These are phyloP conservation scores for Tolypocladium inflatum DNA, from an alignment of 2,329 filamentous ascomycete genomes.

Conservation along the genomic window DNA sequence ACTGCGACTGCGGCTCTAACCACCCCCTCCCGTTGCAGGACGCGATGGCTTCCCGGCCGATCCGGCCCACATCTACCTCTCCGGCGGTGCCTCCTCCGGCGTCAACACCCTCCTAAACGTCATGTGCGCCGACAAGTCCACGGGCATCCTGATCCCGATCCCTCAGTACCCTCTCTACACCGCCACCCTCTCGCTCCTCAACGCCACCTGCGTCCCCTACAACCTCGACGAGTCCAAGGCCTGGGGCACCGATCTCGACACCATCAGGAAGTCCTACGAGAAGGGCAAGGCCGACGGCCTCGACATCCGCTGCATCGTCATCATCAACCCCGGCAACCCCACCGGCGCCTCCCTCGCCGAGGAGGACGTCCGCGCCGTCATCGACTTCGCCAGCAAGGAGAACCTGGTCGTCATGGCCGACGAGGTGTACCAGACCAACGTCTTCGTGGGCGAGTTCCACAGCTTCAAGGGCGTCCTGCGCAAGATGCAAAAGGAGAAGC, in stretches of 20 bases:
- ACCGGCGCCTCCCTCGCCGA: conserved; percentile 79
- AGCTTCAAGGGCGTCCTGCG: conserved; percentile 90
- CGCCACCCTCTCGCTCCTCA: conserved; percentile 75
- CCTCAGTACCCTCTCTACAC: conserved; percentile 98
- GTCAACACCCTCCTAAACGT: conserved; percentile 90
- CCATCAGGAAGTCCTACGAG: conserved; percentile 63
- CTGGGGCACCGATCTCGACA: conserved; percentile 82
- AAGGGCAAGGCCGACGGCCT: conserved; percentile 68
- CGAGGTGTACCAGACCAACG: conserved; percentile 98
- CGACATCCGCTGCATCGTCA: conserved; percentile 85
- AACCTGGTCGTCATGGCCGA: conserved; percentile 86
- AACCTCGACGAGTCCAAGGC: conserved; percentile 76
- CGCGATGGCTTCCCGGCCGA: conserved; percentile 84
- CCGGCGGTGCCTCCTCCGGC: conserved; percentile 82
- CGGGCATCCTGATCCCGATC: conserved; percentile 86
- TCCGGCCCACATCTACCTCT: conserved; percentile 78
- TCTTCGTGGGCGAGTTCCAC: conserved; percentile 88
- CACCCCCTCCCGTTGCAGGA: conserved; percentile 29
- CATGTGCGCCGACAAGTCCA: conserved; percentile 68
- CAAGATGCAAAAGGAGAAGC: conserved; percentile 63
- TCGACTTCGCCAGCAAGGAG: conserved; percentile 78
- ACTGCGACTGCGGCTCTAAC: neutral
- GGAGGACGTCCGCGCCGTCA: conserved; percentile 72
- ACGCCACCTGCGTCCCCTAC: conserved; percentile 86
- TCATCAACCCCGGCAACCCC: conserved; percentile 98